Base-by-base conservation (phyloP, 345 rosid species). In the Eutrema yunnanense region DNA sequence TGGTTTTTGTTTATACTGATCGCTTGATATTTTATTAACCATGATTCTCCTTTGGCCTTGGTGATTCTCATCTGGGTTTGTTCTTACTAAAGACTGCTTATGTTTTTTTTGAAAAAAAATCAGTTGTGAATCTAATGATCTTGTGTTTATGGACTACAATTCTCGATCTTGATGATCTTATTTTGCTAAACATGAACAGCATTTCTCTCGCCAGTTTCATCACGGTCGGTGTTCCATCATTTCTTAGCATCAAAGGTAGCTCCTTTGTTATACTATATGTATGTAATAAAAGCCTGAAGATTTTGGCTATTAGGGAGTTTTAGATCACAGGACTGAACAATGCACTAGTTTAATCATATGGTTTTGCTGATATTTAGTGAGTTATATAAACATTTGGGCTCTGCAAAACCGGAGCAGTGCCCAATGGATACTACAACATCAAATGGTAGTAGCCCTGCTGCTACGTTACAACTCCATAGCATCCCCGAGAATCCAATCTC, bases 341-440 rank as follows among this genome's bases (percentile, higher is more conserved):
- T 75, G 79, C 38, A 68, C 9, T 74, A 16, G 41, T 74, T 74
- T 67, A 43, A 11, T 55, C 6, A 12, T 29, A 50, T 57, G 59
- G 46, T 58, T 67, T 74, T 58, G 58, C 30, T 67, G 56, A n/a
- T 47, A 14, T 62, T 33, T 30, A 67, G 73, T 59, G 62, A 49
- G 49, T 51, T 9, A 13, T 11, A 13, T 53, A 26, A 36, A 62
- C 56, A 44, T 53, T 66, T 59, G 73, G 69, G 38, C 62, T 42
- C 56, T 72, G 76, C 53, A 30, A 50, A 61, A 60, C 12, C 37
- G 36, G 42, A 72, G 60, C 43, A 74, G 73, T 75, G 79, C n/a
- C 56, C 42, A 62, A 73, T 75, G 79, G 79, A 75, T 54, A 38
- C 79, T 61, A 51, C 78, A 33, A 46, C 74, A 36, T 68, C 79